Percentiles rank a stretch among this genome's conserved stretches.
Conservation (phyloP, 495 filamentous ascomycete species). For the Pyrenula aspistea region DNA sequence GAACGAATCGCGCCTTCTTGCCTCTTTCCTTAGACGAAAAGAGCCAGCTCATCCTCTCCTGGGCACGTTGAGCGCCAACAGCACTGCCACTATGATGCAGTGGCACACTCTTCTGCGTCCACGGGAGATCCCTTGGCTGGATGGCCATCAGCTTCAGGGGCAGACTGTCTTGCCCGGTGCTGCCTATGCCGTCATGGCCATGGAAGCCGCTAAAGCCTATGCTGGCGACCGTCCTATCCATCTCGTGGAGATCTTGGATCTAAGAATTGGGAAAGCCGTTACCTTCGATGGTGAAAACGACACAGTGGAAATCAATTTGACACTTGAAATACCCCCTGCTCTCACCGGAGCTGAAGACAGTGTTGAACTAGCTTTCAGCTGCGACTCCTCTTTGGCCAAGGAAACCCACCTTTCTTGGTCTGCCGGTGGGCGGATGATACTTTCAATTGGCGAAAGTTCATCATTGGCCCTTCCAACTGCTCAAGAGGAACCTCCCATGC, state of each 20-base stretch:
- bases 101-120: constrained; percentile 12
- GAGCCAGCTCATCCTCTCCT: constrained; percentile 14
- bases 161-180: constrained; percentile 14
- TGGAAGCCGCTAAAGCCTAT: constrained; percentile 12
- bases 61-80: constrained; percentile 11
- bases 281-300: constrained; percentile 24
- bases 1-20: constrained; percentile 18
- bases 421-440: not conserved
- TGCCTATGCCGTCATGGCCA: constrained; percentile 12
- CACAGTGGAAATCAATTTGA: constrained; percentile 21
- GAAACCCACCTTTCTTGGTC: not conserved
- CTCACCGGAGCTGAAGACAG: not conserved
- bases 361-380: not conserved
- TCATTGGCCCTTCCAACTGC: not conserved
- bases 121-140: constrained; percentile 9
- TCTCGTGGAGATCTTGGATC: not conserved
- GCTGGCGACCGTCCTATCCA: constrained; percentile 6
- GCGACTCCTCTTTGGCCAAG: not conserved
- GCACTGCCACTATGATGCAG: constrained; percentile 3
- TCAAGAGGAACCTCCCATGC: not conserved
- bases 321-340: constrained; percentile 9
- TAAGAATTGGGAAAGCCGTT: constrained; percentile 27
- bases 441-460: constrained; percentile 1
- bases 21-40: constrained; percentile 1
- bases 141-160: constrained; percentile 11